Conservation (phyloP, 2,329 filamentous ascomycete genomes). For the Ascochyta pisi region DNA sequence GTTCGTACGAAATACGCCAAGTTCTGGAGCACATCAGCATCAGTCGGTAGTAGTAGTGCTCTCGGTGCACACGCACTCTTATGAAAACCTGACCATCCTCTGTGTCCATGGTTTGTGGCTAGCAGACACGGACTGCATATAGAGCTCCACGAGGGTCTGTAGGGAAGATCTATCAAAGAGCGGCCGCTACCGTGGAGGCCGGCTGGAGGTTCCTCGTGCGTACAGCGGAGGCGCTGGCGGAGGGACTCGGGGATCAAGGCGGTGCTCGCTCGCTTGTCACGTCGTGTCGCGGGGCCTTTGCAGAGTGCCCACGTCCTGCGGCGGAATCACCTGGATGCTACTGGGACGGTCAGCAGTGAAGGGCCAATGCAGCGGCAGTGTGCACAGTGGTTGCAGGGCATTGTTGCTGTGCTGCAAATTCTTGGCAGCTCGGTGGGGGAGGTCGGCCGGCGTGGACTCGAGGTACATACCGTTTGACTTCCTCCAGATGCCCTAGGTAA, state of each 20-base stretch:
- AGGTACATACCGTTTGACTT: conserved; percentile 19
- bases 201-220: too few species aligned
- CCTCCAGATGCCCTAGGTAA: conserved; percentile 38
- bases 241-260: conserved; percentile 14
- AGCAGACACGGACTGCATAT: conserved; percentile 44
- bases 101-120: conserved; percentile 69
- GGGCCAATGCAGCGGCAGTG: conserved; percentile 4
- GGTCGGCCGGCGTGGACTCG: conserved; percentile 5
- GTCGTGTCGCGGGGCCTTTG: conserved; percentile 24
- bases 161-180: conserved; percentile 8
- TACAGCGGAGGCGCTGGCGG: conserved; percentile 1
- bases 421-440: conserved; percentile 25
- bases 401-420: conserved; percentile 19
- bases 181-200: conserved; percentile 21
- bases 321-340: conserved; percentile 29
- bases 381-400: conserved; percentile 13
- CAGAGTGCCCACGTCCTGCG: conserved; percentile 30
- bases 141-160: conserved; percentile 28
- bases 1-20: conserved; percentile 95
- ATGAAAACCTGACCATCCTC: conserved; percentile 90
- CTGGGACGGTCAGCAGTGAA: conserved; percentile 33
- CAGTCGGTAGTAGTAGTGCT: background rate
- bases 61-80: conserved; percentile 66
- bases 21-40: conserved; percentile 67
- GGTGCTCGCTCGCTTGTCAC: conserved; percentile 26